A percentile compares a stretch with the other conserved stretches of the same genome.
phyloP scores from a whole-genome alignment of 1,284 basidiomycete species.

The Ganoderma multipileum region DNA sequence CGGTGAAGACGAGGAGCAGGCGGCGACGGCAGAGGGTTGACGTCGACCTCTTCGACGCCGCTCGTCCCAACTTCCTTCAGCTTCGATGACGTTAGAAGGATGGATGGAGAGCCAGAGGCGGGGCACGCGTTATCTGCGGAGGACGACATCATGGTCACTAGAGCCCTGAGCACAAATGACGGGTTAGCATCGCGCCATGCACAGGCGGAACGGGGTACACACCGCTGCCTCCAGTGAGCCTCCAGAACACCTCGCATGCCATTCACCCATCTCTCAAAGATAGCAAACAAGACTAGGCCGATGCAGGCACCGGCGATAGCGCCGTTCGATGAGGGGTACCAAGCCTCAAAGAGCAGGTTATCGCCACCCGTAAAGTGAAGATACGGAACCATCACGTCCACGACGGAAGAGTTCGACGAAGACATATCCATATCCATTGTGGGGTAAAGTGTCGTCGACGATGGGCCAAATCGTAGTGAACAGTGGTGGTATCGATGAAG shows the following conservation, averaged over 20 bases:
- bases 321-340: constrained; percentile 70
- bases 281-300: constrained; percentile 67
- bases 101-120: constrained; percentile 1
- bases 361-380: constrained; percentile 72
- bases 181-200: not conserved
- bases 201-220: constrained; percentile 30
- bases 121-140: not conserved
- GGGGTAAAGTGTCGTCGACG: not conserved
- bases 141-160: constrained; percentile 14
- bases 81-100: constrained; percentile 1
- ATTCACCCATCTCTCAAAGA: constrained; percentile 73
- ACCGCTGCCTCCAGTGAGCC: constrained; percentile 67
- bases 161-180: constrained; percentile 7
- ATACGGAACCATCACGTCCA: constrained; percentile 61
- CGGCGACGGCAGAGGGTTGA: constrained; percentile 15
- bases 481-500: not conserved
- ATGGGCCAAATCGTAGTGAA: not conserved
- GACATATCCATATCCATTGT: constrained; percentile 19
- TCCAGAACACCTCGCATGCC: constrained; percentile 61
- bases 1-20: constrained; percentile 18
- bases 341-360: constrained; percentile 70
- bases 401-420: constrained; percentile 18
- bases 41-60: constrained; percentile 27
- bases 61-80: constrained; percentile 14
- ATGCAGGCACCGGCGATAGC: constrained; percentile 79